Conservation (phyloP, 345 rosid genomes). For the Camelina hispida region DNA sequence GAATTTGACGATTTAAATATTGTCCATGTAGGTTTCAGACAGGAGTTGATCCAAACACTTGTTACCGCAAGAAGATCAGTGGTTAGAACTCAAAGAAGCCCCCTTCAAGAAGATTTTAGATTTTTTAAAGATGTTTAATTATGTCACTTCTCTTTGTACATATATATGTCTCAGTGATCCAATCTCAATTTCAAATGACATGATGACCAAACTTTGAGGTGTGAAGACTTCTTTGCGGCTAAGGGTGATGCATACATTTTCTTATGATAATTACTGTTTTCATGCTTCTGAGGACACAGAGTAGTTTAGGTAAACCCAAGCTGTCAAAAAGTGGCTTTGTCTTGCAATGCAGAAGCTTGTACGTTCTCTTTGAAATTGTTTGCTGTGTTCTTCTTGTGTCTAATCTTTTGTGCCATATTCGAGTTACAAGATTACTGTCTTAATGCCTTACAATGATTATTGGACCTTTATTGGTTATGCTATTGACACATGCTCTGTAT, state of each 20-base stretch:
- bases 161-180: conserved; percentile 25
- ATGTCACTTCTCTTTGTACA: conserved; percentile 24
- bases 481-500: conserved; percentile 7
- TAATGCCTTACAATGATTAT: not conserved
- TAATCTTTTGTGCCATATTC: not conserved
- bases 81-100: not conserved
- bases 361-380: conserved; percentile 69
- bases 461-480: not conserved
- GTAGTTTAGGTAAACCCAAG: conserved; percentile 75
- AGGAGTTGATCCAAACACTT: not conserved
- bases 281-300: not conserved
- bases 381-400: conserved; percentile 42
- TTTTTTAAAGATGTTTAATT: not conserved
- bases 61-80: not conserved
- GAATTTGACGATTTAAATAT: not conserved
- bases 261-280: not conserved
- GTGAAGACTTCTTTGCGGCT: conserved; percentile 94
- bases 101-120: not conserved
- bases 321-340: conserved; percentile 67
- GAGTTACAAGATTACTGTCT: not conserved
- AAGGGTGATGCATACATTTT: conserved; percentile 87
- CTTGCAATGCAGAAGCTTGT: conserved; percentile 61
- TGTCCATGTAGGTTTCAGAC: not conserved
- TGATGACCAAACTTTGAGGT: conserved; percentile 74
- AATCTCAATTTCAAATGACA: not conserved